phyloP scores from a whole-genome alignment of 805 yeast species.

The Brettanomyces sp. region DNA sequence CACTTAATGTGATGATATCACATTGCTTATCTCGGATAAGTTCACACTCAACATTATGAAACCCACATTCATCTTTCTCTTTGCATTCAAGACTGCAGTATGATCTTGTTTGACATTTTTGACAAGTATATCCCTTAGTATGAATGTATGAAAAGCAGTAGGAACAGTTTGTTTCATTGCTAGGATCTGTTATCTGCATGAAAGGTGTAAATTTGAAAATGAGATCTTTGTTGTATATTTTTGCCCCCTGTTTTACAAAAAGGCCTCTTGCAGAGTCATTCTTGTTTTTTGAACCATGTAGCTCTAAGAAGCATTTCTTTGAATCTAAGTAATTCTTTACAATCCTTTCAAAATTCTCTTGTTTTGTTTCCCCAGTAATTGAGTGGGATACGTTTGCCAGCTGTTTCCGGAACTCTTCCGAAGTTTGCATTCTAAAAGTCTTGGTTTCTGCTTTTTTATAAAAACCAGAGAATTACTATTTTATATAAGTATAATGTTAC shows the following conservation, averaged over 20 bases:
- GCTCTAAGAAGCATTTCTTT: not conserved
- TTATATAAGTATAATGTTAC: too few species aligned
- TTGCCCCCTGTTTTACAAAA: slow-evolving; percentile 1
- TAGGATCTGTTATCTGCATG: slow-evolving; percentile 3
- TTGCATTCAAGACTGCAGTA: not conserved
- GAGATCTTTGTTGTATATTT: not conserved
- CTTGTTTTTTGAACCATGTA: not conserved
- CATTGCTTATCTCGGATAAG: not conserved
- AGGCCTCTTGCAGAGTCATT: slow-evolving; percentile 5
- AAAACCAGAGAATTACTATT: too few species aligned
- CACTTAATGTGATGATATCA: not conserved
- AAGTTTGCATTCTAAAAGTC: too few species aligned
- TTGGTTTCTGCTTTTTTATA: too few species aligned
- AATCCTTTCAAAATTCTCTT: not conserved
- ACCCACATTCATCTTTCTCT: not conserved
- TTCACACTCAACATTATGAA: not conserved
- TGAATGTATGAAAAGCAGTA: slow-evolving; percentile 3
- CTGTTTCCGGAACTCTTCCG: too few species aligned
- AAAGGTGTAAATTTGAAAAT: slow-evolving; percentile 3
- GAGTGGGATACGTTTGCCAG: not conserved
- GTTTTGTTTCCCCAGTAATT: too few species aligned
- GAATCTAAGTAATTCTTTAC: not conserved
- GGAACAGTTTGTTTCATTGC: slow-evolving; percentile 3
- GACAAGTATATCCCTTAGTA: not conserved
- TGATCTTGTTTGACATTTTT: not conserved